Evolutionary conservation across 1,284 basidiomycete genomes (phyloP).

Genomic region (Cronartium ribicola): DNA sequence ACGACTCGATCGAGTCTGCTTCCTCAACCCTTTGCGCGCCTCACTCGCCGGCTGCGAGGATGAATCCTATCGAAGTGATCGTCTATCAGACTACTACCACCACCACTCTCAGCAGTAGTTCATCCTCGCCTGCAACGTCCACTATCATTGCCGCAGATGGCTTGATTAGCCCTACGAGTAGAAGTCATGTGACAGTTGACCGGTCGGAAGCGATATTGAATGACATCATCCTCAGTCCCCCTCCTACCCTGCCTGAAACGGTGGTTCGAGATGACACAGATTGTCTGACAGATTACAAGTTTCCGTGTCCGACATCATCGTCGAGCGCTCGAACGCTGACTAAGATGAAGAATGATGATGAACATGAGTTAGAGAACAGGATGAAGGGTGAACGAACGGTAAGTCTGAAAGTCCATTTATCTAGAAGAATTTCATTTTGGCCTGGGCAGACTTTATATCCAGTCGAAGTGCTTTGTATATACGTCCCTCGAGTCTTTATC

Average conservation of each 20-base stretch:
- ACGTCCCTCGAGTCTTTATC: background rate
- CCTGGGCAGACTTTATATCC: background rate
- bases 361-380: background rate
- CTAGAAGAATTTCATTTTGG: background rate
- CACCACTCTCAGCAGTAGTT: background rate
- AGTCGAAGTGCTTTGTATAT: background rate
- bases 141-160: background rate
- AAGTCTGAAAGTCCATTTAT: background rate
- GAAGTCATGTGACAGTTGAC: background rate
- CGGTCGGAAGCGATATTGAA: background rate
- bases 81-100: constrained; percentile 7
- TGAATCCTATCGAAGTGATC: background rate
- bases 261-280: background rate
- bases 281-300: background rate
- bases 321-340: background rate
- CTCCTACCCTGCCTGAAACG: constrained; percentile 4
- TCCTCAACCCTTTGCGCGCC: constrained; percentile 7
- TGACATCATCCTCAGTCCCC: constrained; percentile 1
- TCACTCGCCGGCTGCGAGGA: background rate
- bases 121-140: background rate
- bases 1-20: background rate
- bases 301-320: background rate
- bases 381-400: background rate
- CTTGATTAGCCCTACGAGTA: background rate
- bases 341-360: background rate